Base-by-base conservation (phyloP, 2,329 filamentous ascomycete species). In the Mycocentrospora acerina region DNA sequence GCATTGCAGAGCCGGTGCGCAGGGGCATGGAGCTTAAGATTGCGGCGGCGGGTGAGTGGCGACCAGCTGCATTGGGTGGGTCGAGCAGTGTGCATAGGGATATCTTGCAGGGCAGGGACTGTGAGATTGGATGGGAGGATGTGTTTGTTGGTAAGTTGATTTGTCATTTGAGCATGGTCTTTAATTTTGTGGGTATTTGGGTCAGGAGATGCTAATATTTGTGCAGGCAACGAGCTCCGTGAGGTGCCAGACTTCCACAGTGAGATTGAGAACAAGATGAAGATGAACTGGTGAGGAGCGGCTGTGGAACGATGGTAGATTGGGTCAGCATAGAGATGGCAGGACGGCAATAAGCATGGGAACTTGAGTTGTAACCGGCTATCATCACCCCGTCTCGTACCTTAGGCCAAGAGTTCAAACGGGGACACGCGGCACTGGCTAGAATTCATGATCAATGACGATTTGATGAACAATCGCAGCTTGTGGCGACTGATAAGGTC, bases 1-100 rank as follows among this genome's bases (percentile, higher is more conserved):
- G 93, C 51, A 85, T 96, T 59, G 88, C 87, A 17, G 93, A 97
- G 79, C 93, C 93, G 3, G 83, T 97, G 59, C 83, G 90, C 40
- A 82, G 91, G 37, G 88, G 85, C 46, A 96, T 98, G 93, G 93
- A 98, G 76, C 78, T 95, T 67, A 88, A 89, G 80, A 91, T 95
- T 64, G 83, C 88, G 13, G 75, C 81, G 46, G 82, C 85, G 44
- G 85, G 88, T 50, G 83, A 88, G 69, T 95, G 90, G 85, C 79
- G 82, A 59, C 89, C 89, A 32, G 73, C 81, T 56, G 82, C 80
- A 30, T 73, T 95, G 39, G 78, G 81, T 29, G 81, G 83, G 25
- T 70, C 73, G 32, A 77, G 80, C 9, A 82, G 82, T 61, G 77
- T 97, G 35, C 90, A 96, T 72, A 88, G 89, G 74, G 91, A 97